Percentiles rank a stretch among this genome's conserved stretches.
Evolutionary conservation across 345 rosid species (phyloP).

Genomic region (Bruguiera sexangula): DNA sequence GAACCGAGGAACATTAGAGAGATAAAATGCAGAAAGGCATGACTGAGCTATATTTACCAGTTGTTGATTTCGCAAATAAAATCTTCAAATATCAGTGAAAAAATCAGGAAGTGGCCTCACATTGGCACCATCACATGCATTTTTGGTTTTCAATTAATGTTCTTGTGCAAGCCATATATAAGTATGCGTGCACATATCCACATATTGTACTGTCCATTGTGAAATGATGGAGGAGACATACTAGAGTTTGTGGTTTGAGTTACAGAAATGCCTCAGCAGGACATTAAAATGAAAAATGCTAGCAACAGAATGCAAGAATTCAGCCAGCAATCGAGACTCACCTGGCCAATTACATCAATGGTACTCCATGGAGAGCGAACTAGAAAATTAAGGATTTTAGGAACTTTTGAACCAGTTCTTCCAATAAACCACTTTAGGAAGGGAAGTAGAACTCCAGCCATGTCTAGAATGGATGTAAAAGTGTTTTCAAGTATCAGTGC

Average conservation of each 20-base stretch:
- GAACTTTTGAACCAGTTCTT: slow-evolving; percentile 69
- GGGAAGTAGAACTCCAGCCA: slow-evolving; percentile 95
- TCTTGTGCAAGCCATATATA: not conserved
- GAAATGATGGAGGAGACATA: not conserved
- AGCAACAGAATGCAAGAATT: slow-evolving; percentile 10
- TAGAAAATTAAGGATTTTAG: slow-evolving; percentile 76
- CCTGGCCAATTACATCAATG: slow-evolving; percentile 79
- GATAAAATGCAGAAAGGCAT: slow-evolving; percentile 4
- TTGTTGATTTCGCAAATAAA: not conserved
- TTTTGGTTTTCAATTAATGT: not conserved
- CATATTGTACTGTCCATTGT: not conserved
- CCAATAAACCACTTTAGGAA: slow-evolving; percentile 97
- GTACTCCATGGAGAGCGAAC: slow-evolving; percentile 99
- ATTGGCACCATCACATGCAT: not conserved
- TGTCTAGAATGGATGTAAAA: slow-evolving; percentile 95
- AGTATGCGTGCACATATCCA: not conserved
- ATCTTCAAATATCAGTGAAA: slow-evolving; percentile 5
- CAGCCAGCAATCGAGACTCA: slow-evolving; percentile 24
- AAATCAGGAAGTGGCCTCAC: slow-evolving; percentile 2
- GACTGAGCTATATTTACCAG: not conserved
- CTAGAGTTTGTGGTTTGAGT: too few species aligned
- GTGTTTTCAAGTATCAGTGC: slow-evolving; percentile 91
- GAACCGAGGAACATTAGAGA: not conserved
- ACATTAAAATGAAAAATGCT: not conserved
- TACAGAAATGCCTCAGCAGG: too few species aligned